These are phyloP conservation scores for Groenewaldozyma salmanticensis DNA, from an alignment of 805 yeast genomes.

Conservation along the genomic window DNA sequence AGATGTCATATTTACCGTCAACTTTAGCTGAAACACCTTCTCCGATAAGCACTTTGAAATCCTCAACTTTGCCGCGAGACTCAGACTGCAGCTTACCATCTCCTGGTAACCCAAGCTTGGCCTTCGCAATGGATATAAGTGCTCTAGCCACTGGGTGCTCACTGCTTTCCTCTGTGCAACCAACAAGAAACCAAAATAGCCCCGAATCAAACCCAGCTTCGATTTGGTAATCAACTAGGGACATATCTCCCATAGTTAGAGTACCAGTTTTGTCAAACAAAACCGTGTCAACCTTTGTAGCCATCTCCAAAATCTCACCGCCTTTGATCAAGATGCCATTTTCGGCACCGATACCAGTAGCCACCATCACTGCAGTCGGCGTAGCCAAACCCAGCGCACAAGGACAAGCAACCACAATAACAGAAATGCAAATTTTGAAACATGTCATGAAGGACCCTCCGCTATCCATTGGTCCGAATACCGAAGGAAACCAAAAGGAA, in stretches of 20 bases:
- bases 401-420: conserved; percentile 96
- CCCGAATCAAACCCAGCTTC: conserved; percentile 6
- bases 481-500: conserved; percentile 35
- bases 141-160: conserved; percentile 89
- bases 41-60: conserved; percentile 24
- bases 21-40: conserved; percentile 27
- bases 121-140: conserved; percentile 35
- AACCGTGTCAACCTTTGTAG: conserved; percentile 52
- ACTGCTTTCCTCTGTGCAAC: conserved; percentile 54
- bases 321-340: conserved; percentile 89
- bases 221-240: conserved; percentile 20
- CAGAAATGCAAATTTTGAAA: conserved; percentile 76
- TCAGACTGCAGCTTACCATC: conserved; percentile 6
- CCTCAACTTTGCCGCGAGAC: conserved; percentile 6
- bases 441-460: conserved; percentile 58
- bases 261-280: conserved; percentile 97
- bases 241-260: conserved; percentile 76
- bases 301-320: conserved; percentile 75
- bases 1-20: conserved; percentile 17
- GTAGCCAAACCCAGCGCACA: conserved; percentile 97
- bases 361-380: conserved; percentile 98
- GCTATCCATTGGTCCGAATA: conserved; percentile 31
- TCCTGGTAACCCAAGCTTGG: conserved; percentile 8
- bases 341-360: conserved; percentile 90
- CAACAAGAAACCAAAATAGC: conserved; percentile 45